These are phyloP conservation scores for Panicum virgatum DNA, from an alignment of 202 grass and related monocot species.

Conservation along the genomic window DNA sequence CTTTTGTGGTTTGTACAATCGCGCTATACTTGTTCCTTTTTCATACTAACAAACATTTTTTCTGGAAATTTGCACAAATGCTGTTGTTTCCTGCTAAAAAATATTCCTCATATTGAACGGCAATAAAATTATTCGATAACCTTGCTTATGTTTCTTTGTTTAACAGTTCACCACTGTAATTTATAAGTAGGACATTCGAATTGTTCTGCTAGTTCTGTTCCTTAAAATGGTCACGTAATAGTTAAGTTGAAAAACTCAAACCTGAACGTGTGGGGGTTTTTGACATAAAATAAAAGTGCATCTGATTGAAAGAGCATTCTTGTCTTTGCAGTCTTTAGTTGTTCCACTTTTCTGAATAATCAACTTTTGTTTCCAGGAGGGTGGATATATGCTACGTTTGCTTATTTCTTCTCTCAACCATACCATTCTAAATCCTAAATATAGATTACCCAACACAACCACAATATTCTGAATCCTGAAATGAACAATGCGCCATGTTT, in stretches of 20 bases:
- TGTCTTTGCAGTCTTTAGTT: background rate
- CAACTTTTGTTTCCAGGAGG: background rate
- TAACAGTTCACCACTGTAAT: background rate
- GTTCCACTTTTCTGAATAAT: background rate
- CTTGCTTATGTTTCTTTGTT: background rate
- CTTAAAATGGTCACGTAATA: background rate
- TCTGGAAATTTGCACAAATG: too few relatives aligned
- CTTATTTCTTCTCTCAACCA: background rate
- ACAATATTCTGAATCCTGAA: background rate
- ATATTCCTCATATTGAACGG: too few relatives aligned
- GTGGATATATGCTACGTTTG: background rate
- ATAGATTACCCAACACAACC: background rate
- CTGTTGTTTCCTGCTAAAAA: too few relatives aligned
- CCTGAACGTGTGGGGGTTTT: background rate
- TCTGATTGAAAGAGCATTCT: background rate
- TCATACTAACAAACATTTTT: too few relatives aligned
- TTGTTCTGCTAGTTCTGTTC: slow-evolving; percentile 13
- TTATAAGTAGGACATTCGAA: slow-evolving; percentile 11
- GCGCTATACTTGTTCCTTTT: background rate
- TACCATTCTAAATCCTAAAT: background rate
- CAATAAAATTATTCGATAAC: too few relatives aligned
- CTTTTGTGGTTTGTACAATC: slow-evolving; percentile 15
- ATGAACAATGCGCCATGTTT: slow-evolving; percentile 9
- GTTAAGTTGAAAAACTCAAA: background rate
- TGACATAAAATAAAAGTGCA: background rate